phyloP scores from a whole-genome alignment of 129 eudicot genomes.

The Lonicera japonica region DNA sequence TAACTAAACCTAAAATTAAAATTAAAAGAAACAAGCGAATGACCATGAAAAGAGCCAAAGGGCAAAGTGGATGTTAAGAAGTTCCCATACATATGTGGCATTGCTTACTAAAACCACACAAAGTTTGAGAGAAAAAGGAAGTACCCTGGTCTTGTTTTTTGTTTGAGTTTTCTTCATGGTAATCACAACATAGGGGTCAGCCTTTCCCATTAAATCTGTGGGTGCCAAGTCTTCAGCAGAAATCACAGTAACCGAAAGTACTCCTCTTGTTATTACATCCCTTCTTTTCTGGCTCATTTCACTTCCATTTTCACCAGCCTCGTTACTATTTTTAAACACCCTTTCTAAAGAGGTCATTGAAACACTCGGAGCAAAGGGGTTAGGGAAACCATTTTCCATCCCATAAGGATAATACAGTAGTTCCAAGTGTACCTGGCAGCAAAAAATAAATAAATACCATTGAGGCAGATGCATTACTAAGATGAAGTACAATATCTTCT shows the following conservation, averaged over 20 bases:
- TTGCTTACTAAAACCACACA: background rate
- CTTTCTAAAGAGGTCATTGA: slow-evolving; percentile 80
- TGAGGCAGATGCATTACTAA: background rate
- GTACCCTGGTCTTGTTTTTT: slow-evolving; percentile 76
- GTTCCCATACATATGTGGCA: background rate
- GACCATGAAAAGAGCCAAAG: too few species aligned
- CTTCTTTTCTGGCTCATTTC: slow-evolving; percentile 26
- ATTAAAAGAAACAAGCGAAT: too few species aligned
- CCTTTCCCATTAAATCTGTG: slow-evolving; percentile 83
- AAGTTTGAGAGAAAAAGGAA: slow-evolving; percentile 6
- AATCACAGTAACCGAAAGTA: slow-evolving; percentile 77
- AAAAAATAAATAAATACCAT: background rate
- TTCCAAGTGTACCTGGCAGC: slow-evolving; percentile 93
- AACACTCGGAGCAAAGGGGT: slow-evolving; percentile 53
- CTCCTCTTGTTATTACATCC: slow-evolving; percentile 70
- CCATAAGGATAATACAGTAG: slow-evolving; percentile 69
- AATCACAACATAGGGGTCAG: slow-evolving; percentile 78
- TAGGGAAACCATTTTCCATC: slow-evolving; percentile 49
- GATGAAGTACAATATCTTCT: background rate
- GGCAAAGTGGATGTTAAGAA: too few species aligned
- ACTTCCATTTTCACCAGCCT: slow-evolving; percentile 42
- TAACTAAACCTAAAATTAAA: too few species aligned
- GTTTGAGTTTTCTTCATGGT: slow-evolving; percentile 73
- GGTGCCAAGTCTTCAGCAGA: slow-evolving; percentile 89
- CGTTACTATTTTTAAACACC: slow-evolving; percentile 54